Base-by-base conservation (phyloP, 768 basidiomycete species). In the Trametes coccinea region DNA sequence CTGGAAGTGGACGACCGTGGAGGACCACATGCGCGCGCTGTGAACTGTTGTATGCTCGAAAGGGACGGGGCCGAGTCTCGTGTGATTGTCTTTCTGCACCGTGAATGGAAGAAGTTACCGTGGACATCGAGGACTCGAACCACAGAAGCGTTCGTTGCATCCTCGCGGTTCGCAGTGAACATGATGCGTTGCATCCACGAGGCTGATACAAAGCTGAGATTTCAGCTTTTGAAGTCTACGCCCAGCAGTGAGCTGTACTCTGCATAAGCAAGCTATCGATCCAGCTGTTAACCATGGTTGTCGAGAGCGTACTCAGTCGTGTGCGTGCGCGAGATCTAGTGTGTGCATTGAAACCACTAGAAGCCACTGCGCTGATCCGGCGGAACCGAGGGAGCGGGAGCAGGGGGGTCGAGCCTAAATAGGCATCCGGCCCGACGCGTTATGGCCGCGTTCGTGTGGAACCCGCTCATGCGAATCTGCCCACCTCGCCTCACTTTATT, bases 1-100 rank as follows among this genome's bases (percentile, higher is more conserved):
- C 14, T 71, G 70, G 69, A 66, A 65, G 58, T 69, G 69, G 69
- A 64, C 55, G 46, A 67, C 59, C 0, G 45, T 60, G 29, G 50
- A 64, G 49, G 58, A 60, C n/a, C 54, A 67, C n/a, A 56, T 60
- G 33, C 43, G 58, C 14, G n/a, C 11, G 4, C 29, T 49, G 47
- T 50, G n/a, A 31, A 27, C 22, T 3, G 14, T 4, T 49, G 7
- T 17, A 8, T 31, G 17, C 14, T 30, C 22, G 46, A 37, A 37
- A 37, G 47, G 37, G 9, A 39, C 37, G 17, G 56, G 8, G 34
- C 54, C 48, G 48, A 33, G 13, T 41, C 14, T 29, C 54, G 56
- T 50, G 56, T 48, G 56, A 57, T 31, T 14, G 22, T 11, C 4
- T 17, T 41, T 49, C 31, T 6, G 22, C 16, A 22, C 11, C 40